These are phyloP conservation scores for Termitomyces eurrhizus DNA, from an alignment of 768 basidiomycete genomes.

Conservation along the genomic window DNA sequence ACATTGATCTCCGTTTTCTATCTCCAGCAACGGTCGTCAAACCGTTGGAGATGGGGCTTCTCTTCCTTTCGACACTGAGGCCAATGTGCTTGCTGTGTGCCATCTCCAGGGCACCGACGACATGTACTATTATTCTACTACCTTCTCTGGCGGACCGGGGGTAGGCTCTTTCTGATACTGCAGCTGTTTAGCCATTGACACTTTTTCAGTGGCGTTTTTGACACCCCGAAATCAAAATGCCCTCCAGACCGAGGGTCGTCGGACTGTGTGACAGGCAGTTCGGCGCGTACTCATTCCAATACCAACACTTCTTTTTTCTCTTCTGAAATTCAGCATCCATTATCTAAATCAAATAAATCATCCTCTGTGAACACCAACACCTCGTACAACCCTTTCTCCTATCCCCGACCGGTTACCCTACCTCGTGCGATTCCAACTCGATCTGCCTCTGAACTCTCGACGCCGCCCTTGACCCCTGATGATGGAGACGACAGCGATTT, in stretches of 20 bases:
- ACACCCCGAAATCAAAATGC: slow-evolving; percentile 88
- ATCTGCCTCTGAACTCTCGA: slow-evolving; percentile 45
- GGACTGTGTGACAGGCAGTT: slow-evolving; percentile 92
- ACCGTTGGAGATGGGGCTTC: slow-evolving; percentile 97
- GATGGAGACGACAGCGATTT: slow-evolving; percentile 45
- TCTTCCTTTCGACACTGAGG: slow-evolving; percentile 68
- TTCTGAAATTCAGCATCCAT: slow-evolving; percentile 20
- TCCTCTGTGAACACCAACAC: slow-evolving; percentile 18
- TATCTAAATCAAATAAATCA: slow-evolving; percentile 16
- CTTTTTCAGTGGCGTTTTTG: slow-evolving; percentile 86
- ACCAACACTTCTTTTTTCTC: slow-evolving; percentile 40
- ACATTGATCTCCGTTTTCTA: slow-evolving; percentile 10
- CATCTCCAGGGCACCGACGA: slow-evolving; percentile 76
- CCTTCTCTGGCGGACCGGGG: slow-evolving; percentile 92
- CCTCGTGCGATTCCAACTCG: slow-evolving; percentile 43
- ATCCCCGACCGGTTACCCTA: slow-evolving; percentile 24
- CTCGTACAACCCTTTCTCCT: slow-evolving; percentile 14
- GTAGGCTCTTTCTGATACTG: slow-evolving; percentile 34
- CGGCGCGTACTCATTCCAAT: slow-evolving; percentile 59
- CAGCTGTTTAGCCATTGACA: not conserved
- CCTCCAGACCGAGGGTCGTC: slow-evolving; percentile 95
- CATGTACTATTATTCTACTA: slow-evolving; percentile 90
- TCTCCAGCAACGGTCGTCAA: slow-evolving; percentile 85
- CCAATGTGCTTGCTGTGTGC: slow-evolving; percentile 83
- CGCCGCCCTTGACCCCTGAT: slow-evolving; percentile 81